These are phyloP conservation scores for Bothriochloa decipiens DNA, from an alignment of 176 grass and related monocot species.

Conservation along the genomic window DNA sequence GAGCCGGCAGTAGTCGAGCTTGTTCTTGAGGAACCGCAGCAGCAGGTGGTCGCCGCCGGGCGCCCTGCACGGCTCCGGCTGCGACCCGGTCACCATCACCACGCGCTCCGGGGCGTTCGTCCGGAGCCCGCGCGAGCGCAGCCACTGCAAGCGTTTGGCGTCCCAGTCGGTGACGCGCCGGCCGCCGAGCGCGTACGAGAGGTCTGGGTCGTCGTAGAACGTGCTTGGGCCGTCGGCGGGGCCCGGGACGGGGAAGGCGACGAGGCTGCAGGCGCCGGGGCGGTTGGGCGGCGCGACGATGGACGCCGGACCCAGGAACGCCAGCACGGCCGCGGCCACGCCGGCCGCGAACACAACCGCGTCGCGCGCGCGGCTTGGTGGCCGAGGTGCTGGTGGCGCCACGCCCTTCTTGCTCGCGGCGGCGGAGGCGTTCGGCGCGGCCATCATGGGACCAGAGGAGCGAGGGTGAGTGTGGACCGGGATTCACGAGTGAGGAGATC, in stretches of 20 bases:
- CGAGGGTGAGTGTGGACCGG: neutral
- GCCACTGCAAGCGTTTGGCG: slow-evolving; percentile 63
- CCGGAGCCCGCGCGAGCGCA: slow-evolving; percentile 35
- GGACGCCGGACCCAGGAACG: slow-evolving; percentile 35
- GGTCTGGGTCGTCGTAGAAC: slow-evolving; percentile 71
- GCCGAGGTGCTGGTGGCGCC: neutral
- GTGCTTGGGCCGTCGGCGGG: neutral
- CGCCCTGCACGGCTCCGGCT: slow-evolving; percentile 56
- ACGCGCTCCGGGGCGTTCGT: slow-evolving; percentile 14
- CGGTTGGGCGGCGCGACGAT: too few relatives aligned
- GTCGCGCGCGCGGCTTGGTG: slow-evolving; percentile 20
- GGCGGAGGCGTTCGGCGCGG: too few relatives aligned
- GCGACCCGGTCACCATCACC: slow-evolving; percentile 74
- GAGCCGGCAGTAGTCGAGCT: slow-evolving; percentile 84
- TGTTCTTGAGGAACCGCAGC: slow-evolving; percentile 83
- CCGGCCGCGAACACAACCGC: slow-evolving; percentile 68
- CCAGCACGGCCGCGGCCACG: slow-evolving; percentile 48
- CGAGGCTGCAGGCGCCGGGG: neutral
- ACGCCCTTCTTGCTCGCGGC: neutral
- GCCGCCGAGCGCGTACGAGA: slow-evolving; percentile 52
- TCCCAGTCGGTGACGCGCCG: slow-evolving; percentile 59
- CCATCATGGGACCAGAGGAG: too few relatives aligned
- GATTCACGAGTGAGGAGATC: neutral
- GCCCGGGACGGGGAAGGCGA: slow-evolving; percentile 17
- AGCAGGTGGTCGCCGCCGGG: slow-evolving; percentile 66